phyloP scores from a whole-genome alignment of 371 early-diverging fungal species.

The Haplosporangium sp. region DNA sequence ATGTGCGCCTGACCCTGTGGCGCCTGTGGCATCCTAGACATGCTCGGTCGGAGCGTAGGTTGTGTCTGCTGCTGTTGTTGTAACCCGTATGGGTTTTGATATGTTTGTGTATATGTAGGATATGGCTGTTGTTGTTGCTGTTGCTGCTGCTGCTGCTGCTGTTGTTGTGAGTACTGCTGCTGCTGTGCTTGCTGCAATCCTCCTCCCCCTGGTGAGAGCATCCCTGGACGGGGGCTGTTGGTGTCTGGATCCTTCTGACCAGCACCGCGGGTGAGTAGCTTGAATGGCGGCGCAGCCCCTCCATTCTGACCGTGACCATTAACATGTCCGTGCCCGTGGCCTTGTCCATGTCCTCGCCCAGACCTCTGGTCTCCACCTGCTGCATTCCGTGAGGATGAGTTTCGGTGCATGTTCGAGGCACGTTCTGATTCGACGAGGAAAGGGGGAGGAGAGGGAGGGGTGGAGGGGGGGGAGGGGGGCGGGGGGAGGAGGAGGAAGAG shows the following conservation, averaged over 20 bases:
- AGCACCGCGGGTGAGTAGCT: too few relatives aligned
- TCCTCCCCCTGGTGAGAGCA: too few relatives aligned
- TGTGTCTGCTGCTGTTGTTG: constrained; percentile 20
- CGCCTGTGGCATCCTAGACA: constrained; percentile 11
- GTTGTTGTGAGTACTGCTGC: too few relatives aligned
- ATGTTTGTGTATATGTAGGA: constrained; percentile 9
- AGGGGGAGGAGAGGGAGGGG: neutral
- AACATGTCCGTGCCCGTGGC: constrained; percentile 17
- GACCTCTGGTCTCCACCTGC: constrained; percentile 7
- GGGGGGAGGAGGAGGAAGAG: neutral
- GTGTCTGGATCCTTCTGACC: too few relatives aligned
- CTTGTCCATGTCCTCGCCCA: constrained; percentile 16
- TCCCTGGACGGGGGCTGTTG: too few relatives aligned
- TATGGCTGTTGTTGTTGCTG: constrained; percentile 20
- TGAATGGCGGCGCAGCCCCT: constrained; percentile 15
- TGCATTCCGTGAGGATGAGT: constrained; percentile 30
- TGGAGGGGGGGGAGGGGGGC: too few relatives aligned
- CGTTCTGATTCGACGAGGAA: neutral
- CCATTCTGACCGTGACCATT: neutral
- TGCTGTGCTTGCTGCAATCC: too few relatives aligned
- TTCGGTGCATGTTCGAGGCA: constrained; percentile 27
- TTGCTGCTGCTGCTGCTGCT: neutral
- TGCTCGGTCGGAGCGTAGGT: neutral
- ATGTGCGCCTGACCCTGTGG: constrained; percentile 7
- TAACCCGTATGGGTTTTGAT: constrained; percentile 5